Evolutionary conservation across 768 basidiomycete species (phyloP), one percentile per base, ranked within the genome.

Genomic region (Rhizopogon roseolus): DNA sequence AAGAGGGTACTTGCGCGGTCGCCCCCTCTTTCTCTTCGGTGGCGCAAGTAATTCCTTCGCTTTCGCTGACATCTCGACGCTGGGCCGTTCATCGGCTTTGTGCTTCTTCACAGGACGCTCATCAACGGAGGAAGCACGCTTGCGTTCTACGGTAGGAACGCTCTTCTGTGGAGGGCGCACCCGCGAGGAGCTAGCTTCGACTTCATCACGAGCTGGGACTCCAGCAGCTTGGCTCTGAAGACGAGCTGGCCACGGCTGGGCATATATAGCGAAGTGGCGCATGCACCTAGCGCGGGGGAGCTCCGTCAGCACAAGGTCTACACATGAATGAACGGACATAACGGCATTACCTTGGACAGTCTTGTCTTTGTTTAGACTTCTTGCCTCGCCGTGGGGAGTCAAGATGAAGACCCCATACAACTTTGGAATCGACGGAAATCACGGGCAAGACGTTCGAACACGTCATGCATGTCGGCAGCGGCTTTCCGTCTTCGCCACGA

Each of bases 211-310:
- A 39, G 75, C 74, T 37, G 73, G 61, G 5, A 70, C 63, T 14
- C 81, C 79, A 36, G 16, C 0, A 45, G 78, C 78, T 36, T 75
- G 70, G 38, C 56, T 66, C 16, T 79, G 71, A 14, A 81, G 62
- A 51, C 90, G 85, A 46, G 75, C 73, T 19, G 90, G 90, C 90
- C 90, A 92, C 2, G 78, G 67, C 51, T 78, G 74, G 2, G 76
- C 77, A 68, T 91, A 92, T 54, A 92, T 92, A 10, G 86, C 88
- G 60, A 76, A 80, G 66, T 92, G 90, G 17, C 90, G 85, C 68
- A 91, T 76, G 65, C 90, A 92, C 54, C 89, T 90, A 62, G 16
- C 44, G 41, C 41, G 59, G 58, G 45, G 51, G 53, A 60, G 52
- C 44, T 54, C 50, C 19, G 16, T 41, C 48, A 60, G 49, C 36